Evolutionary conservation across 352 stramenopile species (phyloP), one percentile per base, ranked within the genome.

Genomic region (Phytopythium aichiense): DNA sequence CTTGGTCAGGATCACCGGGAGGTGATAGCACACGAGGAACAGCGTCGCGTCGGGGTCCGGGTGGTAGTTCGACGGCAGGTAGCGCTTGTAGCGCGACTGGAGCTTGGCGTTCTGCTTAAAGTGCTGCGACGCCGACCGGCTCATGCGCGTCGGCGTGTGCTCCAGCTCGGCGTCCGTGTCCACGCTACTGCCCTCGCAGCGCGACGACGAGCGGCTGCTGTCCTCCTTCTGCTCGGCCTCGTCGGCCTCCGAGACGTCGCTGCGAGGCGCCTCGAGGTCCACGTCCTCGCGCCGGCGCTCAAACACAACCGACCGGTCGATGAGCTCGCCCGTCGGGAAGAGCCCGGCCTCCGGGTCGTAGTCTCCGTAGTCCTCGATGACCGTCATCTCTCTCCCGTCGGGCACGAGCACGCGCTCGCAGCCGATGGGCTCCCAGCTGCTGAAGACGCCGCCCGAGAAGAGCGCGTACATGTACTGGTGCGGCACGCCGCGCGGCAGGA

Each of bases 11-110:
- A 91, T 90, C 42, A 98, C 85, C 0, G 94, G 94, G 59, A 98
- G 60, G 63, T 98, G 92, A 63, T 97, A 98, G 61, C 91, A 98
- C 37, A 98, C 87, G 40, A 98, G 73, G 42, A 94, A 97, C 23
- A 98, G 68, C 66, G 84, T 92, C 15, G 81, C 67, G 9, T 73
- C 69, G 0, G 72, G 69, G 38, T 84, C 76, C 5, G 85, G 77
- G 37, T 75, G 78, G 60, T 85, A 94, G 58, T 81, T 93, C 2
- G 79, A 84, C 25, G 87, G 72, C 59, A 86, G 76, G 72, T 93
- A 89, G 18, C 87, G 68, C 61, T 88, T 91, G 73, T 91, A 94
- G 11, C 86, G 79, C 51, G 82, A 91, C 69, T 95, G 84, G 37
- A 90, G 66, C 57, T 91, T 91, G 54, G 74, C 82, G 12, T 64